Evolutionary conservation across 192 early-diverging fungal species (phyloP), one percentile per base, ranked within the genome.

Genomic region (Umbelopsis ramanniana): DNA sequence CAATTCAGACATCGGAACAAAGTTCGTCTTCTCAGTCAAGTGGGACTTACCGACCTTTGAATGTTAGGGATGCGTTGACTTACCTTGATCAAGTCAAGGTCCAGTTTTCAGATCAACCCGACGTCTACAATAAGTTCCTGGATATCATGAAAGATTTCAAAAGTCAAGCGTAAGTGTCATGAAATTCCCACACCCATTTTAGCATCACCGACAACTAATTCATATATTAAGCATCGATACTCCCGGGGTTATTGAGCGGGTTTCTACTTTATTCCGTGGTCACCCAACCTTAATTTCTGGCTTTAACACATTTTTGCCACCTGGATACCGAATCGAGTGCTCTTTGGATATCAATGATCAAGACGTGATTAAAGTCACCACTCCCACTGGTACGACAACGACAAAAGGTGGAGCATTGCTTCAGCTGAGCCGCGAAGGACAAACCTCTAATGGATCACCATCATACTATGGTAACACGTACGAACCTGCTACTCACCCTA

Each of bases 141-240:
- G 97, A 98, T 79, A 98, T 98, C 45, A 99, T 99, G 98, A 98
- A 98, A 85, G 98, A 99, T 78, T 99, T 99, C 76, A 98, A 98
- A 81, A 93, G 93, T 74, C 95, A 97, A 77, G 86, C 81, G 93
- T 94, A 83, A 83, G 87, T 86, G 17, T 7, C 15, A 26, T 37
- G 47, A 12, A 50, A n/a, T 7, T 22, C 19, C 19, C 9, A 45
- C 55, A 46, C 46, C 35, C 43, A 52, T 35, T 74, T n/a, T 60
- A 46, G 17, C 11, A 50, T 57, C 78, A 33, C 71, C 43, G 52
- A n/a, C 15, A 40, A 63, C 33, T 71, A 38, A 57, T 54, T 38
- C 43, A 23, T 14, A 14, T 37, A 35, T 40, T 12, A 70, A 90
- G 91, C 4, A 96, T 99, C 69, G 96, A 98, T 72, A 99, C 98